phyloP scores from a whole-genome alignment of 2,329 filamentous ascomycete genomes.

The Beauveria sp. region DNA sequence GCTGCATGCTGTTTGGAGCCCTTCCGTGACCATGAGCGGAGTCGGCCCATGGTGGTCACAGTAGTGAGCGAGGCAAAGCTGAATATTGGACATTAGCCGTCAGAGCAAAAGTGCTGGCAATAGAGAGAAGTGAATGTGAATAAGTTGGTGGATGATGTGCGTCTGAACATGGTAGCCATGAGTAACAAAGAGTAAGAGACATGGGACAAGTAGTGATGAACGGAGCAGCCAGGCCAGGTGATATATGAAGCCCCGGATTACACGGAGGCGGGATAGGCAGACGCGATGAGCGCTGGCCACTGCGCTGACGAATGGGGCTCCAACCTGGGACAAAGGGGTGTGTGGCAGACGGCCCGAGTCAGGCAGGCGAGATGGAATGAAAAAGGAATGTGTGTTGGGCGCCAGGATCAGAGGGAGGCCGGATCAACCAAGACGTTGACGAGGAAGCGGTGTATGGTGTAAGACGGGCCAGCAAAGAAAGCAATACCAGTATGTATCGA shows the following conservation, averaged over 20 bases:
- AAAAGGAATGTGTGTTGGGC: slow-evolving; percentile 5
- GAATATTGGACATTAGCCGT: slow-evolving; percentile 31
- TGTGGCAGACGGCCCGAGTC: slow-evolving; percentile 4
- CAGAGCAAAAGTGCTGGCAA: not conserved
- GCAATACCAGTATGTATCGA: not conserved
- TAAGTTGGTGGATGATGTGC: slow-evolving; percentile 6
- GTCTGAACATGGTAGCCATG: slow-evolving; percentile 3
- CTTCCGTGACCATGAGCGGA: slow-evolving; percentile 63
- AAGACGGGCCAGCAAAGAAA: not conserved
- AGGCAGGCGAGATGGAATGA: slow-evolving; percentile 6
- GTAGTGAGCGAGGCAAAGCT: slow-evolving; percentile 64
- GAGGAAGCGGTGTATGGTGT: slow-evolving; percentile 7
- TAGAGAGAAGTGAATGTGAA: not conserved
- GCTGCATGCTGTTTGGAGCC: slow-evolving; percentile 52
- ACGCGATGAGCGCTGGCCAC: not conserved
- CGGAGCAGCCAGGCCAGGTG: not conserved
- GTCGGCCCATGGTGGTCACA: slow-evolving; percentile 65
- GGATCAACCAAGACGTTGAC: slow-evolving; percentile 6
- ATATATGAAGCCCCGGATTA: slow-evolving; percentile 8
- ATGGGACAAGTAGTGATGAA: not conserved
- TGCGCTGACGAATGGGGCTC: slow-evolving; percentile 3
- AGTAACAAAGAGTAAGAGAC: not conserved
- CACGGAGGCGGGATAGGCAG: not conserved
- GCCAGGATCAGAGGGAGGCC: slow-evolving; percentile 1
- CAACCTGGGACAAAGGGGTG: not conserved